Conservation (phyloP, 2,329 filamentous ascomycete species). For the Pochonia chlamydosporia region DNA sequence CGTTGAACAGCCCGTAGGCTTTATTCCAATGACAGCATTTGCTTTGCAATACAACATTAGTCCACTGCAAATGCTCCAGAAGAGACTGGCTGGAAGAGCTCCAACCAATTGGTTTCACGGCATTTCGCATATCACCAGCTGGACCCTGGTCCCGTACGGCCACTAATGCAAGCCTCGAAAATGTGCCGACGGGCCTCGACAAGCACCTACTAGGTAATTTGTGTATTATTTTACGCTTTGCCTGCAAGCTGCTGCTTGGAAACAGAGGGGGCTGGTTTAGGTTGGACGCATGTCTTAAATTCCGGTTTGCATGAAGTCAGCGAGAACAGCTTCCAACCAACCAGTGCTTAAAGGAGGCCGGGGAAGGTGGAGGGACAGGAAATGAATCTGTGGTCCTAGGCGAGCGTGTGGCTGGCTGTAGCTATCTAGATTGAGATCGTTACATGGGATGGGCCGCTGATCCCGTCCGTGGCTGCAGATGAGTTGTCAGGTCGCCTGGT, state of each 20-base stretch:
- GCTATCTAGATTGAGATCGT: not conserved
- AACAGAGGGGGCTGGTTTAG: not conserved
- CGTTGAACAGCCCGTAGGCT: too few relatives aligned
- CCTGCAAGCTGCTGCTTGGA: not conserved
- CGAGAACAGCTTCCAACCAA: not conserved
- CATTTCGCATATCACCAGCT: not conserved
- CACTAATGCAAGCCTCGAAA: conserved; percentile 13
- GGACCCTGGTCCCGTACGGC: conserved; percentile 4
- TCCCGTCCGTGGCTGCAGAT: not conserved
- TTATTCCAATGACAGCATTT: conserved; percentile 1
- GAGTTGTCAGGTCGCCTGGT: not conserved
- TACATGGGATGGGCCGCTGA: not conserved
- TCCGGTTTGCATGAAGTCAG: not conserved
- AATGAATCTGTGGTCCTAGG: not conserved
- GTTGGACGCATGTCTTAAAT: not conserved
- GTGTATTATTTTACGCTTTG: not conserved
- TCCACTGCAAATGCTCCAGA: not conserved
- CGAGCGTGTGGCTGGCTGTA: conserved; percentile 5
- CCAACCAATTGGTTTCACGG: not conserved
- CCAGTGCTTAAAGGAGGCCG: not conserved
- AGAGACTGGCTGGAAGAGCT: not conserved
- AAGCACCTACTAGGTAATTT: too few relatives aligned
- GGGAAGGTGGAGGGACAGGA: not conserved
- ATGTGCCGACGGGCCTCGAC: conserved; percentile 6
- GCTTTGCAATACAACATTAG: conserved; percentile 8